A percentile compares a stretch with the other conserved stretches of the same genome.
phyloP scores from a whole-genome alignment of 768 basidiomycete species.

The Paxillus rubicundulus region DNA sequence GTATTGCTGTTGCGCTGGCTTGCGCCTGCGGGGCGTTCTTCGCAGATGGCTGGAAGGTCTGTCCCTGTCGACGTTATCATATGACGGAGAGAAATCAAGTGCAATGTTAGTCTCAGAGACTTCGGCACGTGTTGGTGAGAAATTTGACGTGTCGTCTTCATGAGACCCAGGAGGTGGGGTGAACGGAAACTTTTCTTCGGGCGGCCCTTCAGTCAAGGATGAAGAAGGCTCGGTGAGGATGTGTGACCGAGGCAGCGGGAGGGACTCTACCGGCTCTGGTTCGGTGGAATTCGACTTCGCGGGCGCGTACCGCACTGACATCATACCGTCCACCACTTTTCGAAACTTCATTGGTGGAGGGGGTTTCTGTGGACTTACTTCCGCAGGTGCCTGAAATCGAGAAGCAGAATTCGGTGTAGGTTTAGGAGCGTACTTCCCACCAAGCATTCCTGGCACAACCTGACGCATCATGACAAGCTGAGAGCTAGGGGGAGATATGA shows the following conservation, averaged over 20 bases:
- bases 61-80: slow-evolving; percentile 9
- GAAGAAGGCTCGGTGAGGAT: slow-evolving; percentile 27
- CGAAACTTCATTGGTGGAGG: slow-evolving; percentile 37
- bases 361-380: slow-evolving; percentile 18
- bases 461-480: slow-evolving; percentile 34
- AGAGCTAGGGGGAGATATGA: slow-evolving; percentile 15
- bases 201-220: slow-evolving; percentile 16
- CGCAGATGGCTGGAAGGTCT: slow-evolving; percentile 29
- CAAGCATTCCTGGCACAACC: slow-evolving; percentile 36
- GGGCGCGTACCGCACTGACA: slow-evolving; percentile 26
- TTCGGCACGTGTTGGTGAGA: not conserved
- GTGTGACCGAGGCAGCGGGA: slow-evolving; percentile 2
- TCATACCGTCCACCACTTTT: slow-evolving; percentile 39
- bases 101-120: slow-evolving; percentile 10
- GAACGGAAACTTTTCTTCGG: slow-evolving; percentile 1
- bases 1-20: slow-evolving; percentile 34
- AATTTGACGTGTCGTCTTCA: not conserved
- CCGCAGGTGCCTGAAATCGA: slow-evolving; percentile 10
- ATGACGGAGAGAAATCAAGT: slow-evolving; percentile 5
- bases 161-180: not conserved
- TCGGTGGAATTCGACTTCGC: slow-evolving; percentile 14
- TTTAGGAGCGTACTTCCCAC: slow-evolving; percentile 28
- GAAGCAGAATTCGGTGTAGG: slow-evolving; percentile 12
- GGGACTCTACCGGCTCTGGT: slow-evolving; percentile 3
- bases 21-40: slow-evolving; percentile 53